Evolutionary conservation across 2,329 filamentous ascomycete species (phyloP), one percentile per base, ranked within the genome.

Genomic region (Lecanicillium sp.): DNA sequence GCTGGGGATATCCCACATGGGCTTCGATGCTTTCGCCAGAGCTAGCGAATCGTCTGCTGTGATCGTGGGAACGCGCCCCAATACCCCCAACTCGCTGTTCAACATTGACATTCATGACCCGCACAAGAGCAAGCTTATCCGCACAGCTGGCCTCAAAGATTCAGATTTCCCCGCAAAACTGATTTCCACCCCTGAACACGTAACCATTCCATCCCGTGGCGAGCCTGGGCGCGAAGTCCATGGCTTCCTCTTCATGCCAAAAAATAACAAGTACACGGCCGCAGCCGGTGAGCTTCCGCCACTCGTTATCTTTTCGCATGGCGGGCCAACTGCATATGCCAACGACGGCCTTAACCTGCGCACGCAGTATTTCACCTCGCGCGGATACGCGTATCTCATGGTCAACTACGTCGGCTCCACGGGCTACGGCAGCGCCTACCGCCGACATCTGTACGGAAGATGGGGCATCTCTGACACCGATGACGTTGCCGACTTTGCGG

Each of bases 361-460:
- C 17, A 66, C 64, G 3, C 77, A 80, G 55, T 78, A 74, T 55
- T 77, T 71, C 54, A 78, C 75, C 0, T 72, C 74, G 4, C 64
- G 77, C 11, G 77, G 77, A 4, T 80, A 73, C 47, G 75, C 74
- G 1, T 70, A 70, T 41, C 66, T 73, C 11, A 62, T 65, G 3
- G 61, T 79, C 27, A 79, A 79, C 57, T 76, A 78, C 55, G 68
- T 67, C 2, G 77, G 76, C 3, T 77, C 73, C 1, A 72, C 67
- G 0, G 74, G 71, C 2, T 73, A 77, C 55, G 75, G 76, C 1
- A 65, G 69, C 3, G 62, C 64, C 6, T 80, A 78, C 52, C 68
- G 75, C 0, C 66, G 75, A 21, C 62, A 66, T 4, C 62, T 80
- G 0, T 72, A 74, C 45, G 67, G 68, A 0, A 62, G 69, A 20